Conservation (phyloP, 768 basidiomycete genomes). For the Hemileccinum rubropunctum region DNA sequence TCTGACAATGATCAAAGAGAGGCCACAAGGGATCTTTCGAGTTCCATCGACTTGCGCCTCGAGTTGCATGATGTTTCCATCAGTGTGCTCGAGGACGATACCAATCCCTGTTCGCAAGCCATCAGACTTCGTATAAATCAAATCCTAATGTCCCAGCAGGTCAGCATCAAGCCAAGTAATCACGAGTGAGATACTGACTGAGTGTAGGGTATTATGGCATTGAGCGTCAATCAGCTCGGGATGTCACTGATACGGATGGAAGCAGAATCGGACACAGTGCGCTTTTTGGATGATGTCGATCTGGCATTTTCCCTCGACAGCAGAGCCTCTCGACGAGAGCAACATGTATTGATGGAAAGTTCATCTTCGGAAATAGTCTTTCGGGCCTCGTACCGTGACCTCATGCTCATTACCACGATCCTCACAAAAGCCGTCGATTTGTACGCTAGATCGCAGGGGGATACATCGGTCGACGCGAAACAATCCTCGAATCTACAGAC, state of each 20-base stretch:
- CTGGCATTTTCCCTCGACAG: conserved; percentile 85
- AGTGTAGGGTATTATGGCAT: conserved; percentile 68
- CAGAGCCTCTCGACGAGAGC: conserved; percentile 64
- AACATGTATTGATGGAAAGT: conserved; percentile 83
- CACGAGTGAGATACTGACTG: conserved; percentile 7
- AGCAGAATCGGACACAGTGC: conserved; percentile 72
- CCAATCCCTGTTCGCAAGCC: conserved; percentile 75
- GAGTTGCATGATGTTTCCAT: conserved; percentile 91
- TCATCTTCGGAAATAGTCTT: conserved; percentile 80
- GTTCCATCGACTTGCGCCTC: conserved; percentile 61
- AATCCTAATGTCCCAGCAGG: conserved; percentile 89
- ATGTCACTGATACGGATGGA: conserved; percentile 96
- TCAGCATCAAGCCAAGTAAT: conserved; percentile 30
- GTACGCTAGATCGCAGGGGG: conserved; percentile 47
- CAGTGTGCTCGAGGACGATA: conserved; percentile 83
- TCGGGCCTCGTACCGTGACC: conserved; percentile 93
- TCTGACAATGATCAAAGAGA: conserved; percentile 12
- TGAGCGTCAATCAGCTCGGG: conserved; percentile 78
- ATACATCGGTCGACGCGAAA: conserved; percentile 3
- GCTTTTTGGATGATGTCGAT: conserved; percentile 92
- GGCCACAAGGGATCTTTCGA: conserved; percentile 11
- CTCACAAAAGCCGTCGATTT: conserved; percentile 83
- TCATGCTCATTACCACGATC: conserved; percentile 82
- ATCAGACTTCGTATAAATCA: conserved; percentile 84
- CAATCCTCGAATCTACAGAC: conserved; percentile 9